Evolutionary conservation across 192 early-diverging fungal genomes (phyloP).

Genomic region (Thoreauomyces humboldtii): DNA sequence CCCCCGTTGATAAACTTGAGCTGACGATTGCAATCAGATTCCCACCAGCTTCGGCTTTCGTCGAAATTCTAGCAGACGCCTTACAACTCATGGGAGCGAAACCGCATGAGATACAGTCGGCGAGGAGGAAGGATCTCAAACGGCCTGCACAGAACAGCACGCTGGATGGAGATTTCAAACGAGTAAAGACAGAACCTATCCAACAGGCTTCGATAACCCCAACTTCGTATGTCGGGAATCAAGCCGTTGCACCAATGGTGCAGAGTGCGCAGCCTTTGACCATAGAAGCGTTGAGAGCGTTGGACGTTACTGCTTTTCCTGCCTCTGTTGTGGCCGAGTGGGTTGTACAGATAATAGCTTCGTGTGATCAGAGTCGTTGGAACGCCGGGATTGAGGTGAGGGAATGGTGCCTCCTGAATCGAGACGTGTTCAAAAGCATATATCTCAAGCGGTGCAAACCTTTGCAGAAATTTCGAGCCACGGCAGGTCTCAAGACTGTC

Average conservation of each 20-base stretch:
- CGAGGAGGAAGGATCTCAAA: slow-evolving; percentile 17
- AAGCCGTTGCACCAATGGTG: too few relatives aligned
- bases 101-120: slow-evolving; percentile 34
- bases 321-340: slow-evolving; percentile 27
- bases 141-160: slow-evolving; percentile 1
- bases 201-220: too few relatives aligned
- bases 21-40: slow-evolving; percentile 10
- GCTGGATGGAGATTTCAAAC: background rate
- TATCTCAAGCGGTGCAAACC: too few relatives aligned
- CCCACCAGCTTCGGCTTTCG: slow-evolving; percentile 18
- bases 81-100: slow-evolving; percentile 38
- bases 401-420: too few relatives aligned
- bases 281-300: slow-evolving; percentile 5
- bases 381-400: slow-evolving; percentile 1
- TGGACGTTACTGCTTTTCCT: slow-evolving; percentile 31
- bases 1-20: background rate
- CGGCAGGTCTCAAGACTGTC: too few relatives aligned
- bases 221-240: too few relatives aligned
- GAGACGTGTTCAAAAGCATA: too few relatives aligned
- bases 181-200: too few relatives aligned
- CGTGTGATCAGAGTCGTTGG: slow-evolving; percentile 12
- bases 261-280: too few relatives aligned
- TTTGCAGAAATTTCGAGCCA: too few relatives aligned
- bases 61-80: slow-evolving; percentile 30
- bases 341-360: slow-evolving; percentile 25